These are phyloP conservation scores for Acidiella bohemica DNA, from an alignment of 495 filamentous ascomycete genomes.

Conservation along the genomic window DNA sequence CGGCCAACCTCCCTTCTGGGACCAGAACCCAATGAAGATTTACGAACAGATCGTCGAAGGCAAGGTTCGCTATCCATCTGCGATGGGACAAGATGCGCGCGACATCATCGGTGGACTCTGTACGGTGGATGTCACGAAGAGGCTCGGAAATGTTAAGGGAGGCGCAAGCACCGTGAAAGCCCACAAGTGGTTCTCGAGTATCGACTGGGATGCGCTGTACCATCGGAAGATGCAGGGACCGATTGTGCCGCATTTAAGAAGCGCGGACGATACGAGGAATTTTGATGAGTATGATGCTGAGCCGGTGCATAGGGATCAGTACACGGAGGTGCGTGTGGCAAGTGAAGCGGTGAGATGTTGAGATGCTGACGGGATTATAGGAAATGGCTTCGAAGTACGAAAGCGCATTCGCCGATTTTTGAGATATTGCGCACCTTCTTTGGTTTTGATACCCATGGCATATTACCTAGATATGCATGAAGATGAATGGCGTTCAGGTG, in stretches of 20 bases:
- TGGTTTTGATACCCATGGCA: too few relatives aligned
- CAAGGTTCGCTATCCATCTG: conserved; percentile 52
- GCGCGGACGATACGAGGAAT: conserved; percentile 72
- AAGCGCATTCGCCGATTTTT: conserved; percentile 54
- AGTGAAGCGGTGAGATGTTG: background rate
- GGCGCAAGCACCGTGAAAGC: conserved; percentile 69
- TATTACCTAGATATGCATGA: too few relatives aligned
- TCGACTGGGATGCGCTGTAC: conserved; percentile 79
- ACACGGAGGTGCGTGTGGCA: conserved; percentile 37
- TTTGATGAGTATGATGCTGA: conserved; percentile 77
- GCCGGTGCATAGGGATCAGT: conserved; percentile 40
- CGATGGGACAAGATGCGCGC: conserved; percentile 62
- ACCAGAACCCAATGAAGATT: conserved; percentile 88
- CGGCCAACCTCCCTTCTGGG: conserved; percentile 95
- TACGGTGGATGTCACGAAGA: conserved; percentile 74
- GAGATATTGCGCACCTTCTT: too few relatives aligned
- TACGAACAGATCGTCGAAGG: conserved; percentile 82
- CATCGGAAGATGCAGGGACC: conserved; percentile 53
- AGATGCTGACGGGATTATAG: conserved; percentile 20
- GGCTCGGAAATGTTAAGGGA: conserved; percentile 78
- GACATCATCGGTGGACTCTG: conserved; percentile 77
- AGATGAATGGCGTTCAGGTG: conserved; percentile 1
- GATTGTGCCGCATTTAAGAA: conserved; percentile 70
- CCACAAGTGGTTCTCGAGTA: conserved; percentile 72
- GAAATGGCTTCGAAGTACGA: conserved; percentile 67